A percentile compares a stretch with the other conserved stretches of the same genome.
Evolutionary conservation across 495 filamentous ascomycete genomes (phyloP).

Genomic region (Podospora pseudocomata): DNA sequence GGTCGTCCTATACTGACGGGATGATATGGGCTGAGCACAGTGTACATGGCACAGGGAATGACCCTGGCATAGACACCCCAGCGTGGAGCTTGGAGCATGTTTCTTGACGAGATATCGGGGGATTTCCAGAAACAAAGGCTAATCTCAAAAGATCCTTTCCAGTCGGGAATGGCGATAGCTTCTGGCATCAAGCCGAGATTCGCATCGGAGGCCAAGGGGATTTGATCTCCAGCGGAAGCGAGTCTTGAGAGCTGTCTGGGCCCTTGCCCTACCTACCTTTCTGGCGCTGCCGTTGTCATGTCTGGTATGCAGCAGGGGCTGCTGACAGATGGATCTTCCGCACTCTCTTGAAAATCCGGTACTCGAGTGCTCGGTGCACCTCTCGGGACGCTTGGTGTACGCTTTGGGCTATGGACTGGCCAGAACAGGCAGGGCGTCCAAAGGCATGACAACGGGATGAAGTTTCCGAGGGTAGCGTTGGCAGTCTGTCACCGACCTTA

Average conservation of each 20-base stretch:
- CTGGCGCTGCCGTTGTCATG: slow-evolving; percentile 21
- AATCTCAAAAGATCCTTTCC: slow-evolving; percentile 30
- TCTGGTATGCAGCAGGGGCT: slow-evolving; percentile 32
- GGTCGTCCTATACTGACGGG: not conserved
- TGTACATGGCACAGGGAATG: not conserved
- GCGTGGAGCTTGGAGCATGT: slow-evolving; percentile 13
- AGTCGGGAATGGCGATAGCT: slow-evolving; percentile 7
- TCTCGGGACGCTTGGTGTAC: slow-evolving; percentile 14
- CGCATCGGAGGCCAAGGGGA: slow-evolving; percentile 28
- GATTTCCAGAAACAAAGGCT: slow-evolving; percentile 37
- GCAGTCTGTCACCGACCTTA: slow-evolving; percentile 16
- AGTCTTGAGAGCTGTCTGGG: slow-evolving; percentile 25
- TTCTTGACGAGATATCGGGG: slow-evolving; percentile 30
- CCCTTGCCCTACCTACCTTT: slow-evolving; percentile 31
- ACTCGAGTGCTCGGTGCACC: slow-evolving; percentile 18
- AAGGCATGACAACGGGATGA: slow-evolving; percentile 32
- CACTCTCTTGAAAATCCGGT: slow-evolving; percentile 11
- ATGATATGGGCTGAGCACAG: not conserved
- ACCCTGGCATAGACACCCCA: not conserved
- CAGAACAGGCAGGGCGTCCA: slow-evolving; percentile 23
- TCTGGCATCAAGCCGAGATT: slow-evolving; percentile 14
- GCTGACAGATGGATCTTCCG: slow-evolving; percentile 14
- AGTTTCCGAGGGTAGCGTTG: slow-evolving; percentile 25
- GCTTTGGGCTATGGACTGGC: slow-evolving; percentile 22
- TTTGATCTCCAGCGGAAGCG: slow-evolving; percentile 30